Conservation (phyloP, 2,329 filamentous ascomycete species). For the Penicillium sp. region DNA sequence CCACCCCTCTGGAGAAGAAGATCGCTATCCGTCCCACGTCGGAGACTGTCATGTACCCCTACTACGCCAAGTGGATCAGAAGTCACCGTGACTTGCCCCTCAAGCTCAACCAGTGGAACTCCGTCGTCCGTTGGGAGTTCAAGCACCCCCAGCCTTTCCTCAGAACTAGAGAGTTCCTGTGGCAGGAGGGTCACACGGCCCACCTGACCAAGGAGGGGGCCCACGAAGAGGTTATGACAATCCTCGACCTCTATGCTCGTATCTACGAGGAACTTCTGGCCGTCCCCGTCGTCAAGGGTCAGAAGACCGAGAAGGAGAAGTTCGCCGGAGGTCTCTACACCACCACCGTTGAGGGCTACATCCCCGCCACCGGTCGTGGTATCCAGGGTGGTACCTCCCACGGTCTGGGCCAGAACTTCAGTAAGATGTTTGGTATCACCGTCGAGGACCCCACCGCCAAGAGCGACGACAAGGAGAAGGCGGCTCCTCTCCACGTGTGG, state of each 20-base stretch:
- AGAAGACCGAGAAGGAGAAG: constrained; percentile 96
- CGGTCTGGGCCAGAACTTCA: constrained; percentile 93
- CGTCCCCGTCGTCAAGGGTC: constrained; percentile 84
- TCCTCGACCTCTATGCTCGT: constrained; percentile 82
- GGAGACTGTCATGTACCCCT: constrained; percentile 84
- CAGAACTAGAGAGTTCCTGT: constrained; percentile 86
- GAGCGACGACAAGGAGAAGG: constrained; percentile 63
- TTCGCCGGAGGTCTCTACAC: constrained; percentile 96
- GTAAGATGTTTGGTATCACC: constrained; percentile 97
- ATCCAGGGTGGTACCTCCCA: constrained; percentile 96
- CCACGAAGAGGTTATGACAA: constrained; percentile 77
- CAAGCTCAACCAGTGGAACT: constrained; percentile 97
- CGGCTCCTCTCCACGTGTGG: constrained; percentile 78
- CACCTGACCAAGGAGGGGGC: constrained; percentile 77
- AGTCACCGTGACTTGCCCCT: constrained; percentile 90
- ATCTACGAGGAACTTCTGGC: constrained; percentile 91
- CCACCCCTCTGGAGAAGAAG: constrained; percentile 78
- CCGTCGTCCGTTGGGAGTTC: constrained; percentile 74
- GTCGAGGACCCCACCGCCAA: constrained; percentile 76
- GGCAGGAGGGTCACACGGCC: constrained; percentile 93
- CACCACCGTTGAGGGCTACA: constrained; percentile 93
- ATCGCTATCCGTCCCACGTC: constrained; percentile 62
- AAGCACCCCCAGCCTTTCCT: constrained; percentile 83
- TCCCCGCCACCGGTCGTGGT: constrained; percentile 86
- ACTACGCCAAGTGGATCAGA: constrained; percentile 94